Evolutionary conservation across 495 filamentous ascomycete species (phyloP).

Genomic region (Parmelia sp.): DNA sequence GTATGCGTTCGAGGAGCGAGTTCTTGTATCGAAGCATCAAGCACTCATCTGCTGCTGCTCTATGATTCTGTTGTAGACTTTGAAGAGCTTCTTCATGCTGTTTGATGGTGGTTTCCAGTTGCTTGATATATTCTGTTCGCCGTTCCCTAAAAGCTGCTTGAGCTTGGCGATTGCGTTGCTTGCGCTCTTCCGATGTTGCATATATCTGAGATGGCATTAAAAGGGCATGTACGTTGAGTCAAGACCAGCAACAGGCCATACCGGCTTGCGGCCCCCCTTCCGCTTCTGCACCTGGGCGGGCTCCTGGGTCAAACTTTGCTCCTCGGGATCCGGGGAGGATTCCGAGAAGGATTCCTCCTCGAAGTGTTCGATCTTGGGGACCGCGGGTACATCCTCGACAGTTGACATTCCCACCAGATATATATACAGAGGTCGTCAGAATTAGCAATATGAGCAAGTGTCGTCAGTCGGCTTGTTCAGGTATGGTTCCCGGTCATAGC

Average conservation of each 20-base stretch:
- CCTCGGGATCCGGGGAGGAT: conserved; percentile 53
- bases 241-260: conserved; percentile 44
- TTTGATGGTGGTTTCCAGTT: conserved; percentile 94
- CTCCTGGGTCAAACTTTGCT: conserved; percentile 51
- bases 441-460: background rate
- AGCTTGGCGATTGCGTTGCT: conserved; percentile 94
- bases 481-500: conserved; percentile 15
- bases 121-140: conserved; percentile 98
- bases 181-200: conserved; percentile 95
- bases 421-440: background rate
- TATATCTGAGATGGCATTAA: conserved; percentile 60
- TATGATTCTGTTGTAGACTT: conserved; percentile 87
- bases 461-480: conserved; percentile 8
- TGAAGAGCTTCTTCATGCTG: conserved; percentile 91
- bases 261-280: conserved; percentile 95
- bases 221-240: background rate
- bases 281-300: conserved; percentile 68
- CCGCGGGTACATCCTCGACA: conserved; percentile 27
- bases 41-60: conserved; percentile 92
- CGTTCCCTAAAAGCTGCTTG: conserved; percentile 96
- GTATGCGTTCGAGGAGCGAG: conserved; percentile 86
- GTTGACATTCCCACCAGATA: conserved; percentile 24
- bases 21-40: conserved; percentile 98
- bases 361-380: conserved; percentile 43
- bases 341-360: conserved; percentile 42